Evolutionary conservation across 164 flowering plant genomes (phyloP).

Genomic region (Vitis riparia): DNA sequence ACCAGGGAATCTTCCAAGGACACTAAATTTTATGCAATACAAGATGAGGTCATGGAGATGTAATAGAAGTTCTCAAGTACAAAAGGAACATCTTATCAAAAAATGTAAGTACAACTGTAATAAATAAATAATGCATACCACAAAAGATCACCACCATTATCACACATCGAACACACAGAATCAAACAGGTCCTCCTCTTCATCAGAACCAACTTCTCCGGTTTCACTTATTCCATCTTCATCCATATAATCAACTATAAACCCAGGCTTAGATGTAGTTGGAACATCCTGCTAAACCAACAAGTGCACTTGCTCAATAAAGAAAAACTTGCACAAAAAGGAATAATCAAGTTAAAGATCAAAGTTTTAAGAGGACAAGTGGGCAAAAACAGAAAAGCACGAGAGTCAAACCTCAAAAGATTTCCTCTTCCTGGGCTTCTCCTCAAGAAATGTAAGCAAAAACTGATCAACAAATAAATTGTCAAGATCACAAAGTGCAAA

Average conservation of each 20-base stretch:
- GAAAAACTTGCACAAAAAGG: neutral
- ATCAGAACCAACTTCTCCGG: conserved; percentile 35
- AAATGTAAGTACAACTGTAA: neutral
- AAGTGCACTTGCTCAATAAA: neutral
- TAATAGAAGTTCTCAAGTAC: neutral
- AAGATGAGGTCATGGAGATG: neutral
- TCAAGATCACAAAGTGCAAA: neutral
- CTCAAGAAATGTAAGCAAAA: conserved; percentile 44
- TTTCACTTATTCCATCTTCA: conserved; percentile 30
- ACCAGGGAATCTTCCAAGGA: neutral
- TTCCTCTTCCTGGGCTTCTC: conserved; percentile 52
- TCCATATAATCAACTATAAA: conserved; percentile 43
- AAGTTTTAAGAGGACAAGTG: neutral
- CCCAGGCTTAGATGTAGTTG: conserved; percentile 5
- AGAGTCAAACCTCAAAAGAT: conserved; percentile 48
- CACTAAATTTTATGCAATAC: neutral
- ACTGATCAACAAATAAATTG: conserved; percentile 38
- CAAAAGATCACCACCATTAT: conserved; percentile 78
- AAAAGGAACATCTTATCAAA: neutral
- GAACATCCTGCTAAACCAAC: conserved; percentile 23
- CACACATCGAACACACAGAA: conserved; percentile 80
- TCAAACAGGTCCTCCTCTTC: conserved; percentile 55
- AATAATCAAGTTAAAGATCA: neutral
- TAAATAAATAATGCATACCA: conserved; percentile 39
- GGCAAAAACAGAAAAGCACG: neutral